Evolutionary conservation across 371 early-diverging fungal species (phyloP), one percentile per base, ranked within the genome.

Genomic region (Umbelopsis sp.): DNA sequence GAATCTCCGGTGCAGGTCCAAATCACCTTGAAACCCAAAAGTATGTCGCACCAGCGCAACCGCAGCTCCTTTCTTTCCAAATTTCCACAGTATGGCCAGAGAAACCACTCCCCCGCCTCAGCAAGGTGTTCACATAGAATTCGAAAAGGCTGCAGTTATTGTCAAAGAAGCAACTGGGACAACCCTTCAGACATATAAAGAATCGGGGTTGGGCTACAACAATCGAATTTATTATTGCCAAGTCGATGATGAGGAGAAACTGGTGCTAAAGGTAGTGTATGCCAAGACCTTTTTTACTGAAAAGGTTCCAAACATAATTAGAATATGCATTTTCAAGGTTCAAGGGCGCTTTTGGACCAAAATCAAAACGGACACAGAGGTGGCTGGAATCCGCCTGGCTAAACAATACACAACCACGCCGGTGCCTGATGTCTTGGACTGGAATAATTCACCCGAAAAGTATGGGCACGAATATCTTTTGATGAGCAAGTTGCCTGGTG

Each of bases 141-240:
- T 57, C 12, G 57, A 57, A 25, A 35, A 18, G 0, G 57, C 57
- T 16, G 14, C 18, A 35, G 37, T 16, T 16, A 57, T 57, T 35
- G 32, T 57, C 11, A 18, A 10, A 18, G 9, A 2, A 7, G 57
- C 57, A 18, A 57, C 57, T 0, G 37, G 16, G 18, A 11, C 32
- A 35, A 8, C 10, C 32, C 5, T 57, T 1, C 29, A 12, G 11
- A 2, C 3, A 5, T 57, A 57, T 35, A 57, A 10, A 12, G 57
- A 57, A 18, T 35, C 35, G 22, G 57, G 57, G 18, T 57, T 57
- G 29, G 57, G 57, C 18, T 57, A 57, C 29, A 57, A 57, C n/a
- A 57, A 57, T 35, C 57, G 57, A 10, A 57, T 57, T 35, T 57
- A 57, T 35, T 57, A 57, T 57, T 57, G 57, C 35, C 57, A 57